phyloP scores from a whole-genome alignment of 768 basidiomycete species.

The Tylopilus vinaceipallidus region DNA sequence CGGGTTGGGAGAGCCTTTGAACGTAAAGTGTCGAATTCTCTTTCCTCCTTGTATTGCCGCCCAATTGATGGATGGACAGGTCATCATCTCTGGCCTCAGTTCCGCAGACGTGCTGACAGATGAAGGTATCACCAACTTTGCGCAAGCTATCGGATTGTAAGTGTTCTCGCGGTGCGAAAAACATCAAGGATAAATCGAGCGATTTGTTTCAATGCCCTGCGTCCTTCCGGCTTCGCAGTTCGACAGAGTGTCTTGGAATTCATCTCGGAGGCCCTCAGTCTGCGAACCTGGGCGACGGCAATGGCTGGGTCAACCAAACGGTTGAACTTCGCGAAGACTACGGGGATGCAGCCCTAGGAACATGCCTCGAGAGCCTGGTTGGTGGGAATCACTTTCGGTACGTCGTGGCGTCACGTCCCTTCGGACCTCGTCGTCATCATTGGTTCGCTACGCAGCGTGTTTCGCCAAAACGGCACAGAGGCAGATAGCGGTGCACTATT shows the following conservation, averaged over 20 bases:
- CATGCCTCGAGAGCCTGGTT: constrained; percentile 42
- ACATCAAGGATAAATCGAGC: too few species aligned
- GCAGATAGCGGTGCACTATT: constrained; percentile 53
- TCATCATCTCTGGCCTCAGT: constrained; percentile 65
- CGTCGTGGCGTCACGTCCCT: not conserved
- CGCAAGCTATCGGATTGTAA: constrained; percentile 62
- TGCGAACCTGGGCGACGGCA: constrained; percentile 48
- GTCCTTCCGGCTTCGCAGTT: constrained; percentile 24
- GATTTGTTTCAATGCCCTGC: not conserved
- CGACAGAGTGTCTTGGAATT: constrained; percentile 38
- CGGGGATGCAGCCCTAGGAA: constrained; percentile 33
- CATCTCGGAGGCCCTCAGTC: constrained; percentile 35
- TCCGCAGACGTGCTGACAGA: constrained; percentile 55
- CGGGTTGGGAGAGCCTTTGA: constrained; percentile 41
- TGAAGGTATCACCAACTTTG: constrained; percentile 55
- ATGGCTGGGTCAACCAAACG: constrained; percentile 43
- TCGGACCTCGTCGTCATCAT: not conserved
- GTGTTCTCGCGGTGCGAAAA: constrained; percentile 10
- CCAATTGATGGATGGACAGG: constrained; percentile 23
- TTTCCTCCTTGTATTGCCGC: not conserved
- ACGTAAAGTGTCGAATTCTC: constrained; percentile 28
- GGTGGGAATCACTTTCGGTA: constrained; percentile 51
- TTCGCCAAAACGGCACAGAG: constrained; percentile 52
- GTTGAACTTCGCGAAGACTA: constrained; percentile 44
- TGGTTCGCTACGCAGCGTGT: constrained; percentile 34